These are phyloP conservation scores for Paraphysoderma sedebokerense DNA, from an alignment of 371 early-diverging fungal genomes.

Conservation along the genomic window DNA sequence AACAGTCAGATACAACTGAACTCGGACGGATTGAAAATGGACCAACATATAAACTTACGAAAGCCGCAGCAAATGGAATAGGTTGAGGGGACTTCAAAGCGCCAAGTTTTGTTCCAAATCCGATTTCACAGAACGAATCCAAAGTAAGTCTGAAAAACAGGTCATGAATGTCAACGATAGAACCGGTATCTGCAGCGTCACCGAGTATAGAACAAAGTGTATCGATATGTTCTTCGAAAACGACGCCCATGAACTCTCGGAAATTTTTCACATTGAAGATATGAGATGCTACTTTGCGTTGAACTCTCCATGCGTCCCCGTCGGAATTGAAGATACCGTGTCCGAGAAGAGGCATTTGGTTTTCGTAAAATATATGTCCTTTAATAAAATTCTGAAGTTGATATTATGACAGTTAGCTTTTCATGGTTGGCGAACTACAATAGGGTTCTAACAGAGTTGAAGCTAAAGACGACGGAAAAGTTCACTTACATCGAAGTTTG, in stretches of 20 bases:
- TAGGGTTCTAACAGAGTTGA: not conserved
- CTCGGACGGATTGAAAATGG: not conserved
- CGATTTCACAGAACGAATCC: constrained; percentile 27
- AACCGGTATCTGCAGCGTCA: not conserved
- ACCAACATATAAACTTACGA: too few relatives aligned
- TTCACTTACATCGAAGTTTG: not conserved
- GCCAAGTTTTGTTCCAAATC: constrained; percentile 17
- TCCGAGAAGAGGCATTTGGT: not conserved
- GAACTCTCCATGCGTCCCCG: not conserved
- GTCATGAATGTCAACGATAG: constrained; percentile 18
- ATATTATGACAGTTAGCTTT: too few relatives aligned
- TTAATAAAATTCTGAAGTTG: constrained; percentile 1
- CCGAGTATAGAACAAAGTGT: constrained; percentile 1
- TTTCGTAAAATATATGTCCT: not conserved
- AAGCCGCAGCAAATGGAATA: constrained; percentile 28
- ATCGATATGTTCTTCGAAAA: not conserved
- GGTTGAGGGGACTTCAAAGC: constrained; percentile 4
- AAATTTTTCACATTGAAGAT: not conserved
- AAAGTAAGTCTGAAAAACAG: constrained; percentile 25
- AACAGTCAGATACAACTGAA: not conserved
- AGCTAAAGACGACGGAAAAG: not conserved
- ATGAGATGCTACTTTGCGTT: not conserved
- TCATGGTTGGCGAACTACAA: too few relatives aligned
- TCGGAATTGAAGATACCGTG: not conserved
- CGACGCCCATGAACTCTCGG: not conserved